Evolutionary conservation across 208 protist genomes (phyloP).

Genomic region (Herpetomonas tarakana): DNA sequence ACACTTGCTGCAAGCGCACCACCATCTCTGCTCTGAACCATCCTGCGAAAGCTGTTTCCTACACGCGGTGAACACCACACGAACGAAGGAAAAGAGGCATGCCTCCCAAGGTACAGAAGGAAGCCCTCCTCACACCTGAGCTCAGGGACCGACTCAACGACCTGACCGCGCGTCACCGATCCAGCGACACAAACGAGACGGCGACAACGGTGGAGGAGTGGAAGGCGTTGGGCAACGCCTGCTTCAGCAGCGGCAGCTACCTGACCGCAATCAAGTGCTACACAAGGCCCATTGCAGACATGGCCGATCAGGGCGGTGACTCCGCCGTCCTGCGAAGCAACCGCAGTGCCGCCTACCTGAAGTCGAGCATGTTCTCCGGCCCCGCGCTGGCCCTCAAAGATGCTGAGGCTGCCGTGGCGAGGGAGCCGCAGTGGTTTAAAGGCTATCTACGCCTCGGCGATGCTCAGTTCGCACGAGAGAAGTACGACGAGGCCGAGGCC

Average conservation of each 20-base stretch:
- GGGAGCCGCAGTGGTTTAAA: slow-evolving; percentile 82
- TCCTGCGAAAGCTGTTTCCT: too few relatives aligned
- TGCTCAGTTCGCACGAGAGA: slow-evolving; percentile 80
- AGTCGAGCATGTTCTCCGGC: slow-evolving; percentile 64
- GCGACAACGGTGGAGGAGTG: slow-evolving; percentile 32
- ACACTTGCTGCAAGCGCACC: too few relatives aligned
- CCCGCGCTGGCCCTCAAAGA: slow-evolving; percentile 83
- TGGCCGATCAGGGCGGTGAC: slow-evolving; percentile 30
- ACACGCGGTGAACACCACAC: not conserved
- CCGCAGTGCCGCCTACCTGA: slow-evolving; percentile 80
- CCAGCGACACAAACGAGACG: slow-evolving; percentile 5
- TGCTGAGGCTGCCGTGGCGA: slow-evolving; percentile 66
- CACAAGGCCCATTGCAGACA: slow-evolving; percentile 51
- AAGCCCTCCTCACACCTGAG: slow-evolving; percentile 37
- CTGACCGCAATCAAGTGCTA: slow-evolving; percentile 83
- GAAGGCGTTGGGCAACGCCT: slow-evolving; percentile 80
- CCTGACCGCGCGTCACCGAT: slow-evolving; percentile 2
- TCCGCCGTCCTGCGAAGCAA: slow-evolving; percentile 86
- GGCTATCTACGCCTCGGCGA: slow-evolving; percentile 82
- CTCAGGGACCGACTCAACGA: slow-evolving; percentile 30
- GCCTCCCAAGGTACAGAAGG: slow-evolving; percentile 27
- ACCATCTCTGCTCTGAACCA: too few relatives aligned
- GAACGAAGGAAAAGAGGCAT: slow-evolving; percentile 6
- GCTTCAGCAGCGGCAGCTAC: slow-evolving; percentile 56
- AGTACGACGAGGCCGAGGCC: slow-evolving; percentile 81